phyloP scores from a whole-genome alignment of 1,284 basidiomycete genomes.

The Xerocomus amazonicus region DNA sequence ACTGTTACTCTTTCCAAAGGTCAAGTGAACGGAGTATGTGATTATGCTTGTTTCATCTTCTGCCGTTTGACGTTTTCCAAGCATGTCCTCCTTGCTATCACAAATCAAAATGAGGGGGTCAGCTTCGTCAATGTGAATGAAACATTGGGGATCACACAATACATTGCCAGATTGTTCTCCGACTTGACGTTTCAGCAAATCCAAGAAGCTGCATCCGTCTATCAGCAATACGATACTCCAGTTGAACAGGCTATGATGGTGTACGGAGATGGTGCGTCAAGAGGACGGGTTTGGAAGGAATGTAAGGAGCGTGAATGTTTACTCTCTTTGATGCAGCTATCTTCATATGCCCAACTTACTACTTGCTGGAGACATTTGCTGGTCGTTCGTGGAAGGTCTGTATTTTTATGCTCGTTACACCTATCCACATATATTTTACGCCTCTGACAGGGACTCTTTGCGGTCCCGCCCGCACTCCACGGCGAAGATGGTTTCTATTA shows the following conservation, averaged over 20 bases:
- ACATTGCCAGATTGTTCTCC: slow-evolving; percentile 23
- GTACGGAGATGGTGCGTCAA: slow-evolving; percentile 22
- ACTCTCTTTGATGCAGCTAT: slow-evolving; percentile 12
- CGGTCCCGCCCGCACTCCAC: background rate
- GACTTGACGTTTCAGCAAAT: slow-evolving; percentile 8
- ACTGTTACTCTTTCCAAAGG: slow-evolving; percentile 25
- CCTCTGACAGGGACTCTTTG: background rate
- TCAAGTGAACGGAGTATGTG: slow-evolving; percentile 11
- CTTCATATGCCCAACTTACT: slow-evolving; percentile 21
- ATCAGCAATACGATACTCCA: slow-evolving; percentile 12
- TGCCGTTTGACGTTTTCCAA: slow-evolving; percentile 1
- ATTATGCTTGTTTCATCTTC: background rate
- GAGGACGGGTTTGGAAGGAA: background rate
- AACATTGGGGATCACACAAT: slow-evolving; percentile 12
- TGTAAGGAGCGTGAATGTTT: slow-evolving; percentile 1
- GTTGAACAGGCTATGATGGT: slow-evolving; percentile 14
- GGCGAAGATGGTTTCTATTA: background rate
- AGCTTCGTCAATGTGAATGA: slow-evolving; percentile 12
- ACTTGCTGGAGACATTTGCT: slow-evolving; percentile 15
- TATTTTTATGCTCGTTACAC: background rate
- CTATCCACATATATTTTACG: background rate
- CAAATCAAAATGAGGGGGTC: slow-evolving; percentile 21
- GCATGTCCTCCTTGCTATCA: slow-evolving; percentile 12
- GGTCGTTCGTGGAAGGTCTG: slow-evolving; percentile 22
- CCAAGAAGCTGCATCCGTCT: slow-evolving; percentile 9